These are phyloP conservation scores for Plasmopara halstedii DNA, from an alignment of 352 stramenopile species.

Conservation along the genomic window DNA sequence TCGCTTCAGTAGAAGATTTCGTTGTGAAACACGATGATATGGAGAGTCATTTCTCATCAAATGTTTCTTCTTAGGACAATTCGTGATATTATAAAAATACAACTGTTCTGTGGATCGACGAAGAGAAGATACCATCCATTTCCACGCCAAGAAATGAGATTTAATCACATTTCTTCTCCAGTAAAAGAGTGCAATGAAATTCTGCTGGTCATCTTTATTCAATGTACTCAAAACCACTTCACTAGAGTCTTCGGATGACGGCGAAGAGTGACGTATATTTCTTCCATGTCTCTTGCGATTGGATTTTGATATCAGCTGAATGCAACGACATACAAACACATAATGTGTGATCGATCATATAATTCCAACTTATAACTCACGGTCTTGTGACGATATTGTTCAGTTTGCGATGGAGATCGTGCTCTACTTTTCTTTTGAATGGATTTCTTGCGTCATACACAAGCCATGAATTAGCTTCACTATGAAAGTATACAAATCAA, in stretches of 20 bases:
- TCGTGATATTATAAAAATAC: neutral
- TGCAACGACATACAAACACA: neutral
- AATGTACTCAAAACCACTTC: slow-evolving; percentile 21
- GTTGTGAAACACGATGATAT: neutral
- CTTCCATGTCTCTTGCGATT: neutral
- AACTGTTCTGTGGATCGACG: slow-evolving; percentile 13
- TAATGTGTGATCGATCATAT: no score
- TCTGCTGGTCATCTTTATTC: slow-evolving; percentile 33
- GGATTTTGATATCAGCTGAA: neutral
- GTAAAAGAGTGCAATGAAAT: slow-evolving; percentile 37
- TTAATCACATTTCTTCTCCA: slow-evolving; percentile 36
- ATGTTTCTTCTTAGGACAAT: neutral
- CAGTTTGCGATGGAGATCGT: no score
- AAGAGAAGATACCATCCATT: slow-evolving; percentile 18
- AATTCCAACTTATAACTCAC: no score
- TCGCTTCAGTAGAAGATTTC: slow-evolving; percentile 21
- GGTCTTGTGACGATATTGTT: slow-evolving; percentile 1
- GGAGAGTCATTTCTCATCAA: no score
- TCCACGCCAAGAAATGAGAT: slow-evolving; percentile 36
- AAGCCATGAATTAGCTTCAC: no score
- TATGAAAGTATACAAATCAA: no score
- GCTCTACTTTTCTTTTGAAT: no score
- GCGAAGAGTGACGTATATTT: neutral
- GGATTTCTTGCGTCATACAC: no score
- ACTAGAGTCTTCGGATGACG: neutral